Conservation (phyloP, 2,329 filamentous ascomycete genomes). For the Diplodia seriata region DNA sequence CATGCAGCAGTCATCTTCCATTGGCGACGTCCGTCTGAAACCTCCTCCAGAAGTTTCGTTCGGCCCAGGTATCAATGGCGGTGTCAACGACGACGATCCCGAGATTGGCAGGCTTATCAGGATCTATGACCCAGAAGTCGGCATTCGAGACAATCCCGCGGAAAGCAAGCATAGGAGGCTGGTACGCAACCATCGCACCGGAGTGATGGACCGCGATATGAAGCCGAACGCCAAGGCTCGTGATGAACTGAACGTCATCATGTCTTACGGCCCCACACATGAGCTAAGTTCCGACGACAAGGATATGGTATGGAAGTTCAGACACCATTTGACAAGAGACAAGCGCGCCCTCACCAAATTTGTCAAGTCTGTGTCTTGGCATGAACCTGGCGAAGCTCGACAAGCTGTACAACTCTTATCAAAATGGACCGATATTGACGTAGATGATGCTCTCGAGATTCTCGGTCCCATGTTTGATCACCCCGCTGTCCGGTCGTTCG, state of each 20-base stretch:
- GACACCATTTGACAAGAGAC: conserved; percentile 90
- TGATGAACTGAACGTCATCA: conserved; percentile 85
- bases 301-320: conserved; percentile 96
- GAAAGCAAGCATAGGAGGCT: conserved; percentile 93
- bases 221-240: conserved; percentile 96
- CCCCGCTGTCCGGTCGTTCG: conserved; percentile 85
- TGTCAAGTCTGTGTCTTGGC: conserved; percentile 97
- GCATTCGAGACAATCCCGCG: conserved; percentile 87
- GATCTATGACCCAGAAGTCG: conserved; percentile 93
- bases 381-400: conserved; percentile 80
- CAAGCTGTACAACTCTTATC: conserved; percentile 89
- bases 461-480: conserved; percentile 93
- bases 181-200: conserved; percentile 89
- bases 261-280: conserved; percentile 92
- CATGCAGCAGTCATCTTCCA: conserved; percentile 69
- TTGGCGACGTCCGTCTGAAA: conserved; percentile 74
- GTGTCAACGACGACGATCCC: conserved; percentile 60
- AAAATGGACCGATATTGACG: conserved; percentile 95
- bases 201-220: conserved; percentile 91
- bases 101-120: conserved; percentile 71
- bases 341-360: conserved; percentile 91
- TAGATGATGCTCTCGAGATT: conserved; percentile 94
- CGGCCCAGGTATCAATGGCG: conserved; percentile 83
- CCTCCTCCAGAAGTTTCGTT: conserved; percentile 87
- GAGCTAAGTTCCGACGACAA: conserved; percentile 88